Percentiles rank a stretch among this genome's conserved stretches.
Evolutionary conservation across 2,329 filamentous ascomycete genomes (phyloP).

Genomic region (Aspergillus persii): DNA sequence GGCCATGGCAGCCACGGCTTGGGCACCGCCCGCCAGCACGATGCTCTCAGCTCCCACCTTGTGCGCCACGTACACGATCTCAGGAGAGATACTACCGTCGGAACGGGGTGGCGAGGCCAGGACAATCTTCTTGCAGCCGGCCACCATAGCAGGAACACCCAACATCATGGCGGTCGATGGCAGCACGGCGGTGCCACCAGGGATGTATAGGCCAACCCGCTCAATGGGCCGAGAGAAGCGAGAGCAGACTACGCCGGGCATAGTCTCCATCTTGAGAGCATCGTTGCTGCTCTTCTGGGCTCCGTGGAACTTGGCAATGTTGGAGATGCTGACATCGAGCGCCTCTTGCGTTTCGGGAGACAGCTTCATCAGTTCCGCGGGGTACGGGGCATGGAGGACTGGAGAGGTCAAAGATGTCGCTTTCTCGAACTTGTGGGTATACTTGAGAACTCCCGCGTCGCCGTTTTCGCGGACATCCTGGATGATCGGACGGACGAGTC

Average conservation of each 20-base stretch:
- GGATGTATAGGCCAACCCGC: constrained; percentile 92
- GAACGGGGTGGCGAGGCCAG: constrained; percentile 85
- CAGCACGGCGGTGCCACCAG: constrained; percentile 93
- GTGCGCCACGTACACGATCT: constrained; percentile 96
- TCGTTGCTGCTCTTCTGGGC: constrained; percentile 79
- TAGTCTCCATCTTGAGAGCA: constrained; percentile 84
- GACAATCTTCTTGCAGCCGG: constrained; percentile 92
- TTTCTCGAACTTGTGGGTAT: constrained; percentile 98
- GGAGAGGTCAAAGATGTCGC: constrained; percentile 86
- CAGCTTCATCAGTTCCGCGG: constrained; percentile 79
- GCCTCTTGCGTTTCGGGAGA: constrained; percentile 79
- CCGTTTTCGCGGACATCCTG: constrained; percentile 79
- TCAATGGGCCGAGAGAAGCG: constrained; percentile 92
- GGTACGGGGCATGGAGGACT: constrained; percentile 86
- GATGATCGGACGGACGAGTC: constrained; percentile 88
- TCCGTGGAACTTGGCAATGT: constrained; percentile 90
- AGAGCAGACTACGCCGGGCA: constrained; percentile 94
- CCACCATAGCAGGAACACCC: constrained; percentile 95
- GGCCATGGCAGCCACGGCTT: constrained; percentile 93
- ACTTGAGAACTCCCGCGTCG: constrained; percentile 83
- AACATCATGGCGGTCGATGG: constrained; percentile 97
- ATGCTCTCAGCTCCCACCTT: constrained; percentile 96
- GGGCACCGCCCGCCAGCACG: constrained; percentile 89
- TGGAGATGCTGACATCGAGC: constrained; percentile 92
- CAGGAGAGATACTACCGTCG: constrained; percentile 88